phyloP scores from a whole-genome alignment of 78 protist genomes.

The Emiliania huxleyi region DNA sequence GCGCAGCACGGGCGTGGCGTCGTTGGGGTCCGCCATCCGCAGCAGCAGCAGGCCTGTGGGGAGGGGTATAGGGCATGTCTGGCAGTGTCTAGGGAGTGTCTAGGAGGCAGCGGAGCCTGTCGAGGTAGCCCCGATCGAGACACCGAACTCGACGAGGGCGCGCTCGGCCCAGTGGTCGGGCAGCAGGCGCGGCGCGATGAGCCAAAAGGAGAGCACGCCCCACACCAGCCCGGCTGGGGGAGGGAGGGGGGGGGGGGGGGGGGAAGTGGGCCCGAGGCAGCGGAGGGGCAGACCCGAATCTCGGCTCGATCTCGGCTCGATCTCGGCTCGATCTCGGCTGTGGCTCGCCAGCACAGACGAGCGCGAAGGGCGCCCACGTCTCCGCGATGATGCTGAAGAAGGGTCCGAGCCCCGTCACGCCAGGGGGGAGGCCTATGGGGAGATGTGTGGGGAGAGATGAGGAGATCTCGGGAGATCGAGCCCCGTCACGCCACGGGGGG shows the following conservation, averaged over 20 bases:
- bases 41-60: conserved; percentile 33
- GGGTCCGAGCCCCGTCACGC: not conserved
- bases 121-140: conserved; percentile 15
- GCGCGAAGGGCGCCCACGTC: not conserved
- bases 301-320: too few species aligned
- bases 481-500: not conserved
- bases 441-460: too few species aligned
- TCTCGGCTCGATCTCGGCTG: too few species aligned
- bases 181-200: conserved; percentile 2
- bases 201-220: not conserved
- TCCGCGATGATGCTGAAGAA: not conserved
- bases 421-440: not conserved
- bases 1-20: not conserved
- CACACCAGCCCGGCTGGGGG: not conserved
- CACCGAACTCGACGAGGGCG: conserved; percentile 17
- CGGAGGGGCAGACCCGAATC: too few species aligned
- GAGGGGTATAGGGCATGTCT: too few species aligned
- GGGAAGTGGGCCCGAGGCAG: too few species aligned
- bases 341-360: too few species aligned
- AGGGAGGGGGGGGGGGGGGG: too few species aligned
- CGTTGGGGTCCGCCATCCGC: conserved; percentile 29
- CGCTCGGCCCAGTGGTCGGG: not conserved
- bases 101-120: too few species aligned
- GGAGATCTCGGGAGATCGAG: too few species aligned
- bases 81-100: too few species aligned